Conservation (phyloP, 1,284 basidiomycete genomes). For the Polyporus tsugae region DNA sequence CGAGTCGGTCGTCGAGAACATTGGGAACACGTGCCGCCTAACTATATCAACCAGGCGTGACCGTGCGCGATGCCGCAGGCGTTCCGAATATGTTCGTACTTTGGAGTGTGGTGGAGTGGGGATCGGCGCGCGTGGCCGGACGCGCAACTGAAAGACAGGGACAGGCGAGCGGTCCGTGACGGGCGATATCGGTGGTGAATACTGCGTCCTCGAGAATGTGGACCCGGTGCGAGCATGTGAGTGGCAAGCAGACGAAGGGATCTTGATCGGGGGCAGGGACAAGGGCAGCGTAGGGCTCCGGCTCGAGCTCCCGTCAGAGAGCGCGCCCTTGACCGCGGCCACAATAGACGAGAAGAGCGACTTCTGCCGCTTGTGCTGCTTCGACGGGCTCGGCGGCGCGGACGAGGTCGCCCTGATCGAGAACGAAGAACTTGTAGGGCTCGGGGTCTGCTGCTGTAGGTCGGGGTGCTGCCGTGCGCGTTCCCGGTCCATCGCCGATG, state of each 20-base stretch:
- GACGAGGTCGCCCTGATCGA: constrained; percentile 18
- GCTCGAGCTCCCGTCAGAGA: constrained; percentile 20
- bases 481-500: constrained; percentile 32
- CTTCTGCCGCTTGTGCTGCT: constrained; percentile 62
- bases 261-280: constrained; percentile 28
- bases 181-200: constrained; percentile 38
- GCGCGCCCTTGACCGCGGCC: constrained; percentile 53
- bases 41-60: constrained; percentile 81
- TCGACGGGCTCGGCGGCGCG: constrained; percentile 38
- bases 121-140: constrained; percentile 32
- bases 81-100: constrained; percentile 22
- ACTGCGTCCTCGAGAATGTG: constrained; percentile 37
- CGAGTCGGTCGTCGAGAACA: constrained; percentile 43
- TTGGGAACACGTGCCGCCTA: constrained; percentile 68
- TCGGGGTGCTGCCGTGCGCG: constrained; percentile 19
- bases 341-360: constrained; percentile 75
- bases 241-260: constrained; percentile 17
- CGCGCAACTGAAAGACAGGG: constrained; percentile 27
- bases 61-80: constrained; percentile 73
- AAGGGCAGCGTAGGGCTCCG: constrained; percentile 19
- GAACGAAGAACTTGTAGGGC: constrained; percentile 10
- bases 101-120: constrained; percentile 15
- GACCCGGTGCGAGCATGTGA: constrained; percentile 23
- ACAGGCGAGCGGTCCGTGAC: constrained; percentile 31
- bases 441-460: constrained; percentile 13